Conservation (phyloP, 768 basidiomycete genomes). For the Antrodiella citrinella region DNA sequence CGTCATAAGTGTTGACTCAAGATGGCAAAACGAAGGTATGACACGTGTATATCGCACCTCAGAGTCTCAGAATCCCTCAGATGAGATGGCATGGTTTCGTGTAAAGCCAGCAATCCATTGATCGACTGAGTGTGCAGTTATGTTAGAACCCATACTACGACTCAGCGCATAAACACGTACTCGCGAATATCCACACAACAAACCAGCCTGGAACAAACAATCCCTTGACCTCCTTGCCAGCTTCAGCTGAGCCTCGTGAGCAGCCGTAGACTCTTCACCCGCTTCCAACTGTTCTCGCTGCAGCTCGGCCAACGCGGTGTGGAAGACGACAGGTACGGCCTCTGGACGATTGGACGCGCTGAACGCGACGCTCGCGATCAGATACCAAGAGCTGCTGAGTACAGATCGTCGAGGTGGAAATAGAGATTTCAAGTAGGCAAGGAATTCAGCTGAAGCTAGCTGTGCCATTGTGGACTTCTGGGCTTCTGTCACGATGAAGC, state of each 20-base stretch:
- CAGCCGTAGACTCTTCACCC: neutral
- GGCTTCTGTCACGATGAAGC: too few species aligned
- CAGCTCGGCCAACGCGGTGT: conserved; percentile 39
- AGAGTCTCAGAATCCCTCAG: conserved; percentile 38
- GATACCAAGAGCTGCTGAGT: conserved; percentile 47
- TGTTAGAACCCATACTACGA: neutral
- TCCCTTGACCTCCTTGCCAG: conserved; percentile 52
- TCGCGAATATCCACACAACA: conserved; percentile 50
- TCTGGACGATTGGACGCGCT: conserved; percentile 53
- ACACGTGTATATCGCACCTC: conserved; percentile 28
- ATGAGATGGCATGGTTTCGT: conserved; percentile 45
- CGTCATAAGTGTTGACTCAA: neutral
- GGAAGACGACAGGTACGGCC: conserved; percentile 46
- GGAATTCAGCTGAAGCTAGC: neutral
- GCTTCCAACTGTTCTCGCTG: neutral
- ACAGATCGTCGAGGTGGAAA: neutral
- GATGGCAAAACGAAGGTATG: neutral
- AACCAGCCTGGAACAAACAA: conserved; percentile 52
- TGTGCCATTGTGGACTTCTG: neutral
- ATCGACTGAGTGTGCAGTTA: conserved; percentile 34
- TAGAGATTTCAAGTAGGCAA: neutral
- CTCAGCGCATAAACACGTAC: conserved; percentile 26
- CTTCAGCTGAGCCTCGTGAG: conserved; percentile 24
- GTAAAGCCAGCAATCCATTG: conserved; percentile 44
- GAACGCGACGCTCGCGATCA: conserved; percentile 49